Evolutionary conservation across 179 eudicot species (phyloP), one percentile per base, ranked within the genome.

Genomic region (Amaranthus tricolor): DNA sequence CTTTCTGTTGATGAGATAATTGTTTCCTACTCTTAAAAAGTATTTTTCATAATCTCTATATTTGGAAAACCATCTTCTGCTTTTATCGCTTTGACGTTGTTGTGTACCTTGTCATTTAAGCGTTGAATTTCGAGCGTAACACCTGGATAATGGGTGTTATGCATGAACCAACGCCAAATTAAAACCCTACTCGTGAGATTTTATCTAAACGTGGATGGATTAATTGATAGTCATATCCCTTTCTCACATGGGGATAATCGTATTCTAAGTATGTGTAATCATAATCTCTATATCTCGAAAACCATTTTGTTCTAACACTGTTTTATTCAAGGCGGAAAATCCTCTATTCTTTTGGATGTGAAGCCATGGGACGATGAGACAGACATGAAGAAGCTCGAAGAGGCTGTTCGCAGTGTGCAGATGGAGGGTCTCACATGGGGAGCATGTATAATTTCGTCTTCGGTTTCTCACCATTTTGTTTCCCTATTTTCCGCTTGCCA

Each of bases 291-390:
- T 52, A 17, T 13, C 74, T 63, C 53, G 1, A 10, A 17, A 59
- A 62, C 62, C 15, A 2, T 19, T 10, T 48, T 67, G 24, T 45
- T 66, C 59, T 76, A 15, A 63, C 62, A 6, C 48, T 58, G 20
- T 17, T 9, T n/a, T 0, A 43, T 68, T 77, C 20, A 73, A 96
- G 98, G 96, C 82, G 99, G 99, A 48, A 96, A 96, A 76, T 96
- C 99, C 21, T 96, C 99, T 13, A 94, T 96, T 75, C 96, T 96
- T 75, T 20, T 96, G 88, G 99, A 96, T 77, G 87, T 96, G 53
- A 96, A 96, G 82, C 99, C 98, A 19, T 93, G 99, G 99, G 99
- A 96, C 71, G 99, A 96, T 76, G 99, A 96, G 85, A 96, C 99
- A 0, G 99, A 96, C 85, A 96, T 93, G 99, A 85, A 93, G 87